Conservation (phyloP, 2,329 filamentous ascomycete species). For the Fonsecaea monophora region DNA sequence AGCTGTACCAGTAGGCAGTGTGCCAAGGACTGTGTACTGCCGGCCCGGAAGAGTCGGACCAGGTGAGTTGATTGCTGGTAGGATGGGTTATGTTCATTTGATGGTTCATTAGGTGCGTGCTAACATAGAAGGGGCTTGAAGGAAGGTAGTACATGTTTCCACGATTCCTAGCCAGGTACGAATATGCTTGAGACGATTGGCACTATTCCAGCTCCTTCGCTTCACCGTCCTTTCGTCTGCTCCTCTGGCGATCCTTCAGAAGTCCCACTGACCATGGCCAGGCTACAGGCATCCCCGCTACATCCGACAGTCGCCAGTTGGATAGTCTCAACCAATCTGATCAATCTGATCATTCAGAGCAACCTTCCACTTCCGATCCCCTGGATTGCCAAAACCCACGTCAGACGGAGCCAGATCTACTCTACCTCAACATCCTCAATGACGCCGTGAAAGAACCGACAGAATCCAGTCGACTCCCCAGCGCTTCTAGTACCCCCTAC, state of each 20-base stretch:
- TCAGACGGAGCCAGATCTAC: slow-evolving; percentile 39
- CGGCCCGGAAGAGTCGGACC: slow-evolving; percentile 38
- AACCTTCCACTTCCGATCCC: slow-evolving; percentile 32
- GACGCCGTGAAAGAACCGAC: slow-evolving; percentile 39
- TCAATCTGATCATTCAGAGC: slow-evolving; percentile 8
- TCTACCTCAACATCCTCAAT: slow-evolving; percentile 40
- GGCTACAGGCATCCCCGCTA: slow-evolving; percentile 34
- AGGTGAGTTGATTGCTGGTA: slow-evolving; percentile 38
- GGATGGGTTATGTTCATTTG: slow-evolving; percentile 16
- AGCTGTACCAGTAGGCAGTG: slow-evolving; percentile 39
- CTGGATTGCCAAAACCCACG: slow-evolving; percentile 37
- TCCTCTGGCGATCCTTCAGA: slow-evolving; percentile 8
- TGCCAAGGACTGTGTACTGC: slow-evolving; percentile 38
- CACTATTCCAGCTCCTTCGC: slow-evolving; percentile 32
- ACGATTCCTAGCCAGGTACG: slow-evolving; percentile 12
- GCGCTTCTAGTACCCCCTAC: slow-evolving; percentile 35
- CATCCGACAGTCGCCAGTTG: slow-evolving; percentile 30
- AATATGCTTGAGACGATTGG: slow-evolving; percentile 19
- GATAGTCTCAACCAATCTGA: slow-evolving; percentile 9
- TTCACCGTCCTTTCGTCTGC: slow-evolving; percentile 18
- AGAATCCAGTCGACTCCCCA: slow-evolving; percentile 38
- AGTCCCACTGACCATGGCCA: slow-evolving; percentile 30
- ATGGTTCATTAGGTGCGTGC: slow-evolving; percentile 16
- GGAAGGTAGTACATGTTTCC: slow-evolving; percentile 36
- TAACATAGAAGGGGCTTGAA: slow-evolving; percentile 37